Base-by-base conservation (phyloP, 1,284 basidiomycete species). In the Ustilago cynodontis region DNA sequence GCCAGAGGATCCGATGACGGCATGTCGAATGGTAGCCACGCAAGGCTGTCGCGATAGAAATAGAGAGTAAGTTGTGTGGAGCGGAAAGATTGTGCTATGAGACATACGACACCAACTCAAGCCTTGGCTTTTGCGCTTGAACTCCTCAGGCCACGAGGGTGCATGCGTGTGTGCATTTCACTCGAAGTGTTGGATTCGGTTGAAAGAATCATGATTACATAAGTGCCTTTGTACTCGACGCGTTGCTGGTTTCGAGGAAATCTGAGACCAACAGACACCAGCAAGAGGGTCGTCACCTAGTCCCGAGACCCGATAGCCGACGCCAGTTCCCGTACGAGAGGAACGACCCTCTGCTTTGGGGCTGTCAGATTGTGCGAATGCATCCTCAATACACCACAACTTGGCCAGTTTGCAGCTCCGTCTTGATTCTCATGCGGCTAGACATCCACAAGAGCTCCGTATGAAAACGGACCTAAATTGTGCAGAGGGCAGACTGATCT, bases 211-310 rank as follows among this genome's bases (percentile, higher is more conserved):
- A 69, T 59, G 60, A 33, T 69, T 69, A 69, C 33, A 29, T 68
- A 61, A 67, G 22, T 18, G 16, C 5, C 31, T 6, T 33, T 33
- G 5, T 5, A 6, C 11, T 16, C 2, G 49, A 26, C 29, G 26
- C 49, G 16, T 5, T 8, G 26, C 57, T 41, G 3, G 13, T 20
- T 45, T 45, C 6, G n/a, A 20, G 37, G 11, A 49, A 47, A 43
- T 52, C 52, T 67, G 65, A 68, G 49, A 68, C 65, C 65, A 68
- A 68, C 65, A 62, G 51, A 53, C 51, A n/a, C n/a, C n/a, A n/a
- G n/a, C 59, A 68, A 59, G 65, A 35, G 50, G 54, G 53, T 45
- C 59, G 59, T 61, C 59, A 67, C 26, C 65, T 35, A n/a, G 2
- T n/a, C 31, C 59, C 54, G 54, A 47, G 7, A 45, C 16, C 65